These are phyloP conservation scores for Abortiporus biennis DNA, from an alignment of 1,284 basidiomycete genomes.

Conservation along the genomic window DNA sequence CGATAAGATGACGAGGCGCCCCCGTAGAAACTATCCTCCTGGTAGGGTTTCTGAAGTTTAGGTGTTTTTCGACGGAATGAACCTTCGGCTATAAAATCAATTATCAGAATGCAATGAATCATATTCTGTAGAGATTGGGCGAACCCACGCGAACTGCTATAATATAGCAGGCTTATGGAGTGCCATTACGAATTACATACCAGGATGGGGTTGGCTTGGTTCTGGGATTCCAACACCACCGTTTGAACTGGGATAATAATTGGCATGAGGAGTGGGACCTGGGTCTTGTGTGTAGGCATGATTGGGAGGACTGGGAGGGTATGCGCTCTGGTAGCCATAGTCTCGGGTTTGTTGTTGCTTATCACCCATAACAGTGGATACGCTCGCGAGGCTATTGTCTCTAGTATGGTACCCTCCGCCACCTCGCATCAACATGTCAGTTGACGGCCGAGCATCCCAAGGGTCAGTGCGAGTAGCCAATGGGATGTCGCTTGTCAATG, in stretches of 20 bases:
- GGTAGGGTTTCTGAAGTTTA: slow-evolving; percentile 27
- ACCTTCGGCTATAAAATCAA: slow-evolving; percentile 36
- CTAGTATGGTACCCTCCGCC: slow-evolving; percentile 21
- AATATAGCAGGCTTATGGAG: slow-evolving; percentile 13
- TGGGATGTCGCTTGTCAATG: slow-evolving; percentile 60
- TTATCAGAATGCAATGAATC: slow-evolving; percentile 1
- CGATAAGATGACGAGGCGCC: too few relatives aligned
- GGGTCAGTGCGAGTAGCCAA: slow-evolving; percentile 60
- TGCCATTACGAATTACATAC: slow-evolving; percentile 31
- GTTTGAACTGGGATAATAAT: slow-evolving; percentile 16
- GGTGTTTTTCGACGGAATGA: slow-evolving; percentile 49
- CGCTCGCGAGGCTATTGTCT: slow-evolving; percentile 48
- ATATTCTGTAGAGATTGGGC: too few relatives aligned
- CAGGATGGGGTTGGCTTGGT: slow-evolving; percentile 40
- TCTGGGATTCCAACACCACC: slow-evolving; percentile 31
- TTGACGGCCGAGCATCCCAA: slow-evolving; percentile 65
- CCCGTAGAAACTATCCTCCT: too few relatives aligned
- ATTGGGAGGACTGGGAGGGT: slow-evolving; percentile 22
- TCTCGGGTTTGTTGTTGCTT: slow-evolving; percentile 43
- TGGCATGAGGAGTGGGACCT: slow-evolving; percentile 34
- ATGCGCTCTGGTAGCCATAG: slow-evolving; percentile 21
- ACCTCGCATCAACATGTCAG: slow-evolving; percentile 29
- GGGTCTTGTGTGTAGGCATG: slow-evolving; percentile 39
- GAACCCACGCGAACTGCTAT: slow-evolving; percentile 17
- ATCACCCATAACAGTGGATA: slow-evolving; percentile 47